Conservation (phyloP, 345 rosid genomes). For the Anacardium occidentale region DNA sequence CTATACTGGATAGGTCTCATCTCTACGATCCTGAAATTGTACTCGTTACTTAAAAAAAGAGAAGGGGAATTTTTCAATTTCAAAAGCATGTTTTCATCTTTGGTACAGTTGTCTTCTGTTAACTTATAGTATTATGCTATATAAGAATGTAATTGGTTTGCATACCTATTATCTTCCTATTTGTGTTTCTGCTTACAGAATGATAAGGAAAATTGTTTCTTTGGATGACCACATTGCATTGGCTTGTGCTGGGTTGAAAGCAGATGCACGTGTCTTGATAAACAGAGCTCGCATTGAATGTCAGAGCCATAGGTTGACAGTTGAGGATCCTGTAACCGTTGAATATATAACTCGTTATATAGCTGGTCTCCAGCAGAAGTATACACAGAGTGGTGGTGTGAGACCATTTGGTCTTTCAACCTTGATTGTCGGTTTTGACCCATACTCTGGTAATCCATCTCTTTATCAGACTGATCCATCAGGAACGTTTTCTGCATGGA, state of each 20-base stretch:
- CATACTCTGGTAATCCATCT: constrained; percentile 60
- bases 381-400: constrained; percentile 94
- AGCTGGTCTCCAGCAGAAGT: constrained; percentile 95
- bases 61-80: not conserved
- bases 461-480: constrained; percentile 96
- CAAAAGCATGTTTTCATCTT: not conserved
- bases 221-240: constrained; percentile 83
- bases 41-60: not conserved
- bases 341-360: constrained; percentile 88
- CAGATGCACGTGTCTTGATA: constrained; percentile 72
- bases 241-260: constrained; percentile 84
- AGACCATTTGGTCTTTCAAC: constrained; percentile 81
- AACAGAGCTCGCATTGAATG: constrained; percentile 72
- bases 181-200: constrained; percentile 40
- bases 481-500: constrained; percentile 94
- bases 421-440: constrained; percentile 76
- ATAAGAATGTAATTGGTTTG: not conserved
- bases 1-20: not conserved
- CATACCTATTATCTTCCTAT: not conserved
- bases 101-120: not conserved
- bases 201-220: constrained; percentile 78
- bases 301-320: constrained; percentile 82
- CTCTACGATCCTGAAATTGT: not conserved
- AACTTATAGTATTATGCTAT: not conserved
- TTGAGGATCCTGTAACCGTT: constrained; percentile 92